Base-by-base conservation (phyloP, 768 basidiomycete genomes). In the Leccinum fibrillosum region DNA sequence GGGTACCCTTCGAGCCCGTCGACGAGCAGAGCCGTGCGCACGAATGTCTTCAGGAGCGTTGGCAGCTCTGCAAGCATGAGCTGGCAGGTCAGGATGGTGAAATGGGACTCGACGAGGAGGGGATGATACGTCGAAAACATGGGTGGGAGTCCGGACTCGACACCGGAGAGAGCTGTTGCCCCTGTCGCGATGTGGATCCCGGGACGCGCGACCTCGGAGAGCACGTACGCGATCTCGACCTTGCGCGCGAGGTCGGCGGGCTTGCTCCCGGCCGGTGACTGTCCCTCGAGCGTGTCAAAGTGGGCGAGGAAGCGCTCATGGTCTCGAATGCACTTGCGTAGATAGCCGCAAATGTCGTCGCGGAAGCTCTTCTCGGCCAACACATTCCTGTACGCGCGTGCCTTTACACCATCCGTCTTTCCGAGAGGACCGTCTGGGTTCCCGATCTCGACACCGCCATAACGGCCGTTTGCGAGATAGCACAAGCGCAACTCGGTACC, bases 51-150 rank as follows among this genome's bases (percentile, higher is more conserved):
- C 11, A 92, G 74, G 30, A 92, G 73, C 11, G 75, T 72, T 2
- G 77, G 65, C 64, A 94, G 86, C 61, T 94, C 89, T 5, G 86
- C 92, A 17, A 93, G 82, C 79, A 95, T 82, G 57, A 94, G 76
- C 44, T 84, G 77, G 62, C 86, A 85, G 60, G 93, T 78, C 34
- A 95, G 78, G 54, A 92, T 78, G 62, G 84, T 88, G 75, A 88
- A 95, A 67, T 90, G 87, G 4, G 91, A 86, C 69, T 95, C 93
- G 57, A 94, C 88, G 52, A 94, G 82, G 54, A 95, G 81, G 13
- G 93, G 93, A 64, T 95, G 93, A 66, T 94, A 95, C 0, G 93
- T 92, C 52, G 93, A 91, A 75, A 90, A 89, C 66, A 83, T 79
- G n/a, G 83, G 72, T 1, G 86, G 83, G 21, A 67, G 54, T 28